Evolutionary conservation across 2,329 filamentous ascomycete genomes (phyloP), one percentile per base, ranked within the genome.

Genomic region (Paraconiothyrium brasiliense): DNA sequence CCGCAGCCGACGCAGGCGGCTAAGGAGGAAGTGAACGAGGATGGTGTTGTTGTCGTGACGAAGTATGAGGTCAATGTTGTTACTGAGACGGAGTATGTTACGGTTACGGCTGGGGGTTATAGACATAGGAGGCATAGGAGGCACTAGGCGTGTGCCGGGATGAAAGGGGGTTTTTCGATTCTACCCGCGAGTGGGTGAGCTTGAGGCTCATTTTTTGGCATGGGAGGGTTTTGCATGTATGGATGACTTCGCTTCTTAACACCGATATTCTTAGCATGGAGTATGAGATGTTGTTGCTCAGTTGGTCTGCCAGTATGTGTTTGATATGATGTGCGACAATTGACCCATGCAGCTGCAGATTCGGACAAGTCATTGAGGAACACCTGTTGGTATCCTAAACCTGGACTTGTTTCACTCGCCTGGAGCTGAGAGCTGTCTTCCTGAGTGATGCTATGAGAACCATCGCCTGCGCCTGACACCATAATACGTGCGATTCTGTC

Each of bases 11-110:
- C 64, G 11, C 58, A 54, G 9, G 74, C 70, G 60, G 70, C 68
- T 24, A 30, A 63, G 9, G 22, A 27, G 9, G 27, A 30, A 2
- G 41, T 13, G 9, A 41, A 35, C 16, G 32, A 10, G 10, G 27
- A 47, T 41, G 71, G 70, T 20, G 67, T 64, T 35, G 59, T 61
- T 22, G 76, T 72, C 52, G 68, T 76, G 9, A 72, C 69, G 20
- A 35, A 24, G 46, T 30, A 24, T 24, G 47, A 37, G 30, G 24
- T 50, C 27, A n/a, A 34, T 2, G 47, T 52, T 24, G 54, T 49
- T 35, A 48, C 49, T 0, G 47, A 60, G 51, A 35, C 37, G 30
- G 7, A 35, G 43, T 56, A 56, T 47, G 54, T 56, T 2, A 56
- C 54, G 39, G 30, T 56, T 9, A n/a, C 43, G 0, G 54, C 32